Evolutionary conservation across 495 filamentous ascomycete genomes (phyloP).

Genomic region (Penicillium ucsense): DNA sequence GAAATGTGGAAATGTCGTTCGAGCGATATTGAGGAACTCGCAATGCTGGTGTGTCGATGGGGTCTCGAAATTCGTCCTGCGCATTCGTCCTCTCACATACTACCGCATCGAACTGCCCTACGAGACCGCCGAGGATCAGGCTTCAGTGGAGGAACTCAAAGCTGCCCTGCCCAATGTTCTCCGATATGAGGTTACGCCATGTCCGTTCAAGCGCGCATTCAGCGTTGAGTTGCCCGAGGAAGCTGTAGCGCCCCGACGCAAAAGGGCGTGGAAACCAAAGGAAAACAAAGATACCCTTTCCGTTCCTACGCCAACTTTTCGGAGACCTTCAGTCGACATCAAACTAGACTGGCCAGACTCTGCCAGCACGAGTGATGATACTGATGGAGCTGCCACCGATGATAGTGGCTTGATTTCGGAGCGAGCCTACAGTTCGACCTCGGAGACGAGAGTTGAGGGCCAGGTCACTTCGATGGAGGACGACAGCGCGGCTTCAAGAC

Average conservation of each 20-base stretch:
- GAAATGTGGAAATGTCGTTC: conserved; percentile 68
- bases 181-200: conserved; percentile 77
- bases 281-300: conserved; percentile 35
- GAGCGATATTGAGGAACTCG: conserved; percentile 76
- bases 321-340: conserved; percentile 3
- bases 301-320: conserved; percentile 2
- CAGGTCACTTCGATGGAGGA: too few species aligned
- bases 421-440: conserved; percentile 16
- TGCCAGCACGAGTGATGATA: conserved; percentile 28
- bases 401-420: conserved; percentile 22
- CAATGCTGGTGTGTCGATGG: conserved; percentile 91
- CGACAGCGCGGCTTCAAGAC: too few species aligned
- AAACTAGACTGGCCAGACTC: conserved; percentile 17
- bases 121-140: conserved; percentile 46
- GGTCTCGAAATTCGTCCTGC: conserved; percentile 70
- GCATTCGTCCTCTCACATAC: conserved; percentile 68
- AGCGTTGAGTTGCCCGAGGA: conserved; percentile 65
- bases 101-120: conserved; percentile 82
- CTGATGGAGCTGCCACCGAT: conserved; percentile 31
- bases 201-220: conserved; percentile 72
- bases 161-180: conserved; percentile 57
- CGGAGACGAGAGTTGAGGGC: conserved; percentile 8
- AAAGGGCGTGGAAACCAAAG: conserved; percentile 62
- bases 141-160: conserved; percentile 55
- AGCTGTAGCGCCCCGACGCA: conserved; percentile 53